Evolutionary conservation across 768 basidiomycete genomes (phyloP), one percentile per base, ranked within the genome.

Genomic region (Chlorophyllum brunneum): DNA sequence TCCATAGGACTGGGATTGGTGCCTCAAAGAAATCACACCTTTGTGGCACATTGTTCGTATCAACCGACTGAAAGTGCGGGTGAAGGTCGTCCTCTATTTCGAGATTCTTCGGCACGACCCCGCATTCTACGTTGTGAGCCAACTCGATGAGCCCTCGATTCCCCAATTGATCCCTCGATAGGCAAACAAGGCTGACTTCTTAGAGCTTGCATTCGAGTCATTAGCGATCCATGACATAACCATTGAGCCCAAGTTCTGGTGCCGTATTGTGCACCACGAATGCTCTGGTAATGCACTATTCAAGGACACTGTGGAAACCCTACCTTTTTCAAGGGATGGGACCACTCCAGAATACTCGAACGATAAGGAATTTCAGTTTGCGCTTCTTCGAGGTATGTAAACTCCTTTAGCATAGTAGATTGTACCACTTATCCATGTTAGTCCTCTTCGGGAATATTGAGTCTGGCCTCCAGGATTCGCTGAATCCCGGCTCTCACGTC

Each of bases 51-150:
- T 36, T 22, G 6, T 46, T 40, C 51, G 37, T 5, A n/a, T 40
- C 20, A 22, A 18, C 18, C 46, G 51, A 43, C 16, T 53, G 26
- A 45, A 31, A 20, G 24, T 29, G 16, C 34, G 51, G 22, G 37
- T 53, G 5, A 43, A 40, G 20, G 16, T 46, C n/a, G 42, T 26
- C 8, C 18, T 53, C 18, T 53, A 38, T 24, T 29, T 30, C 5
- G 51, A 53, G 36, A 39, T 46, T 26, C 43, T 53, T n/a, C 51
- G 51, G 38, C 37, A 46, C 23, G 44, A 53, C 18, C 51, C 51
- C 30, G 16, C 43, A 6, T 31, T 38, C 20, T 53, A 46, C n/a
- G 44, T 2, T 10, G 51, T 53, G 37, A 53, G 51, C 22, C 20
- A 7, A 20, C n/a, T n/a, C 9, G n/a, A 2, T 31, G 13, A 9